phyloP scores from a whole-genome alignment of 768 basidiomycete species.

The Suillus tomentosus region DNA sequence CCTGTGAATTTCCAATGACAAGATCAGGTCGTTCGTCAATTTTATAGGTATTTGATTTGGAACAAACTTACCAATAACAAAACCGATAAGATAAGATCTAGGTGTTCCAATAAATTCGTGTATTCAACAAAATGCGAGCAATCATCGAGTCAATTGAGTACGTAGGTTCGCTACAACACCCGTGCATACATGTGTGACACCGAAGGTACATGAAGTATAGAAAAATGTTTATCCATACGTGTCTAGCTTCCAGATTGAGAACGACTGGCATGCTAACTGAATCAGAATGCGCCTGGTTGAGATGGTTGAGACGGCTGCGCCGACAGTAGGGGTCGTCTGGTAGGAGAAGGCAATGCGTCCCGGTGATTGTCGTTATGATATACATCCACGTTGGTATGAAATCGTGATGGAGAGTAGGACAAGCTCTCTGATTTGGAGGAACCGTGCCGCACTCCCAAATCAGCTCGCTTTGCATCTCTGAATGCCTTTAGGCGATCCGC shows the following conservation, averaged over 20 bases:
- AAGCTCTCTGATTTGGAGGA: slow-evolving; percentile 6
- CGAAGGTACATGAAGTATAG: not conserved
- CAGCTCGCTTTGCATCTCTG: slow-evolving; percentile 49
- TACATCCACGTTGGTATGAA: not conserved
- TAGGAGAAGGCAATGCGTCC: slow-evolving; percentile 1
- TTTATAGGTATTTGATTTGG: not conserved
- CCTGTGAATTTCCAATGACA: slow-evolving; percentile 6
- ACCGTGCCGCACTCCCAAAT: slow-evolving; percentile 19
- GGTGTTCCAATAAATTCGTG: not conserved
- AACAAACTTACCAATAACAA: not conserved
- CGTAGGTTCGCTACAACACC: not conserved
- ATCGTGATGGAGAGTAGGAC: slow-evolving; percentile 4
- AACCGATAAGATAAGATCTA: not conserved
- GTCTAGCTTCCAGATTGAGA: not conserved
- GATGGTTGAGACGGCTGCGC: slow-evolving; percentile 3
- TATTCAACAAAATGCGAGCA: not conserved
- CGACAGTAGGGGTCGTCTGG: not conserved
- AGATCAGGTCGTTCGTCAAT: not conserved
- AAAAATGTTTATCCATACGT: not conserved
- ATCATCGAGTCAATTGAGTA: not conserved
- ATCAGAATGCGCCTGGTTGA: slow-evolving; percentile 14
- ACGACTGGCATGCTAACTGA: not conserved
- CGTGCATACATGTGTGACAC: not conserved
- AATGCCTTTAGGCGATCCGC: slow-evolving; percentile 51
- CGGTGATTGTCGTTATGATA: not conserved